Conservation (phyloP, 176 grass and related monocot genomes). For the Leersia perrieri region DNA sequence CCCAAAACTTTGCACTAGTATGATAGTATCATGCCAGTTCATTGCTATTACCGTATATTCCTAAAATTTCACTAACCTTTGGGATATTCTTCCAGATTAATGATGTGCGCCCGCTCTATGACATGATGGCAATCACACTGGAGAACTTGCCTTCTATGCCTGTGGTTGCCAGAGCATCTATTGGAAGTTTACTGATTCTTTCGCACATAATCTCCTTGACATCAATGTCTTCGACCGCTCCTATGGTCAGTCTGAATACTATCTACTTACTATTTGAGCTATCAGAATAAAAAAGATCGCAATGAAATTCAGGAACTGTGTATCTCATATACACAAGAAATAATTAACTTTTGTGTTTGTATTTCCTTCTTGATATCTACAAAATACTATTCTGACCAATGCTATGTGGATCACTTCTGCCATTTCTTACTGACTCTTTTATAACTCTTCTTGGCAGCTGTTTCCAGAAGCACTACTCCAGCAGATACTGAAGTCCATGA, state of each 20-base stretch:
- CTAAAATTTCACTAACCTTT: conserved; percentile 9
- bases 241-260: conserved; percentile 53
- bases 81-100: conserved; percentile 61
- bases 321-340: not conserved
- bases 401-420: not conserved
- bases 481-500: conserved; percentile 84
- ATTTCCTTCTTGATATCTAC: not conserved
- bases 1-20: not conserved
- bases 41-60: not conserved
- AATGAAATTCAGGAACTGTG: not conserved
- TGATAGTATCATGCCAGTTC: not conserved
- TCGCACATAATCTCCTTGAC: conserved; percentile 90
- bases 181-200: conserved; percentile 92
- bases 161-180: conserved; percentile 71
- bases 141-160: conserved; percentile 70
- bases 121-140: conserved; percentile 83
- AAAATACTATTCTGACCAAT: conserved; percentile 14
- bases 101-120: conserved; percentile 73
- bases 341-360: not conserved
- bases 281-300: not conserved
- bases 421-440: not conserved
- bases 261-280: not conserved
- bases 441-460: conserved; percentile 47
- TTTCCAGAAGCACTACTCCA: conserved; percentile 91
- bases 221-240: conserved; percentile 45